Evolutionary conservation across 108 stramenopile genomes (phyloP), one percentile per base, ranked within the genome.

Genomic region (Schizochytrium sp.): DNA sequence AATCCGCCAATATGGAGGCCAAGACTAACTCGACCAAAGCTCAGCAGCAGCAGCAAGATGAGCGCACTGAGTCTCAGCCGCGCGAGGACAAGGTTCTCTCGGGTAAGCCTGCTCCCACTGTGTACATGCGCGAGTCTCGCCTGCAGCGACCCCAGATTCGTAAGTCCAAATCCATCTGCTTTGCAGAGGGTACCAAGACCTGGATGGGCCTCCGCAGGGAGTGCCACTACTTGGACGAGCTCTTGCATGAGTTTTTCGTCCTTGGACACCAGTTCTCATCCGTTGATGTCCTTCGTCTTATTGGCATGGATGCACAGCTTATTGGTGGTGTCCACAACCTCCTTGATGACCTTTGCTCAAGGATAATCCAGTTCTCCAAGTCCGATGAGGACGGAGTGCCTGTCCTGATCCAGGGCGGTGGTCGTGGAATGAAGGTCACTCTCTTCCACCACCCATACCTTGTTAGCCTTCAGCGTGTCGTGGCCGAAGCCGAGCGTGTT

Each of bases 351-450:
- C 73, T 83, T 12, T 53, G 46, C 40, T 5, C 10, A 50, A 46
- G 73, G 49, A 83, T 83, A 12, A 4, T 53, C 13, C 28, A 83
- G 73, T 28, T n/a, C 4, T 53, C 46, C 73, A 47, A 53, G 10
- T 47, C 46, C 73, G 73, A 83, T 46, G 73, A 83, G 45, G 73
- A 83, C 44, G 73, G 73, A 46, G 73, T 83, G 10, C 73, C 73
- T 38, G 73, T 83, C 7, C 73, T 83, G n/a, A 7, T 83, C 15
- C 10, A 83, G 28, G 73, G 73, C 28, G 73, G 73, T 50, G 73
- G 73, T 50, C 73, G 73, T 19, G 73, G 73, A 46, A 47, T 83
- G 49, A 83, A 83, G 17, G 17, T 83, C 10, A 38, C 73, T 50
- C 4, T 53, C 50, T 83, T 83, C 45, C 73, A 83, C 73, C 73